phyloP scores from a whole-genome alignment of 257 asterid genomes.

The Solanum pennellii region DNA sequence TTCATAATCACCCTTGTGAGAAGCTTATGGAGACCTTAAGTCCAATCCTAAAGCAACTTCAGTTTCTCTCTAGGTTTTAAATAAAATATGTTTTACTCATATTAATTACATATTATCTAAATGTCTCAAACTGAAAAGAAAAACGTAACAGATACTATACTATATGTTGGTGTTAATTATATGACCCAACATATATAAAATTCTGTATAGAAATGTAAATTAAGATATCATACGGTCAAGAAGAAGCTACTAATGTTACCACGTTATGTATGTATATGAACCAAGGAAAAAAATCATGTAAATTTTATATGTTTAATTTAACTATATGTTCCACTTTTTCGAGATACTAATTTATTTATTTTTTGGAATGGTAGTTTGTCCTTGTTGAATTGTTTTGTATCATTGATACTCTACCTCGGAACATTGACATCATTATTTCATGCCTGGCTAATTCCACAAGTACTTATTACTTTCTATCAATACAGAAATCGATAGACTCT shows the following conservation, averaged over 20 bases:
- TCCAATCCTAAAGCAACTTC: slow-evolving; percentile 91
- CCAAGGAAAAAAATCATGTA: neutral
- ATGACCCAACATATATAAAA: neutral
- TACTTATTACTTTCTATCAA: too few species aligned
- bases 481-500: neutral
- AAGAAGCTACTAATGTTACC: neutral
- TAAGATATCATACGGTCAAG: neutral
- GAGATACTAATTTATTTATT: neutral
- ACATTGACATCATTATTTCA: neutral
- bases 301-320: neutral
- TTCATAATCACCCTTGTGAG: slow-evolving; percentile 90
- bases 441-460: neutral
- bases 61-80: slow-evolving; percentile 74
- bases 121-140: neutral
- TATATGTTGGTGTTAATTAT: neutral
- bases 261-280: neutral
- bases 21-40: slow-evolving; percentile 84
- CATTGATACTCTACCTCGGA: neutral
- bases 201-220: neutral
- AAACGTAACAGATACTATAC: neutral
- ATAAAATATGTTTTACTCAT: neutral
- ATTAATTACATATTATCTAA: neutral
- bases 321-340: neutral
- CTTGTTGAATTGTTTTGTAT: neutral
- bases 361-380: neutral